Percentiles rank a stretch among this genome's conserved stretches.
Evolutionary conservation across 2,329 filamentous ascomycete species (phyloP).

Genomic region (Xylaria multiplex): DNA sequence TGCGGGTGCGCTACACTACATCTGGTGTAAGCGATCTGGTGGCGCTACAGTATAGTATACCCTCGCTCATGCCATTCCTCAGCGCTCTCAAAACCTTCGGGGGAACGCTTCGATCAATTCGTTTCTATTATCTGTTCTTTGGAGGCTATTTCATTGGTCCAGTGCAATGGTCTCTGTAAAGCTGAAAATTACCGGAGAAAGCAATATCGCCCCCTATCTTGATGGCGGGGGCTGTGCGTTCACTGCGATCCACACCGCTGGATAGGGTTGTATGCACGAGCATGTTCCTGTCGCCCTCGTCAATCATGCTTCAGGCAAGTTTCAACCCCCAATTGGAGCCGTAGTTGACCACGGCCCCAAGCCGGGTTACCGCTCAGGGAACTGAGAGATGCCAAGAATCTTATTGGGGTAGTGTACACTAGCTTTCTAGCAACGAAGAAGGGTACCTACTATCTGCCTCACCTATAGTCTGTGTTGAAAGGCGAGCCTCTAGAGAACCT

Average conservation of each 20-base stretch:
- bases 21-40: neutral
- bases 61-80: slow-evolving; percentile 5
- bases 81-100: no score
- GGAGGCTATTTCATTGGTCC: neutral
- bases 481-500: neutral
- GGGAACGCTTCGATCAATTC: neutral
- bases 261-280: slow-evolving; percentile 10
- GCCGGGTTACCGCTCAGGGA: slow-evolving; percentile 8
- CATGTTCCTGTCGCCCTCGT: slow-evolving; percentile 16
- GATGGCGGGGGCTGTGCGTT: slow-evolving; percentile 1
- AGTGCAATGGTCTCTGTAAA: neutral
- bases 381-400: slow-evolving; percentile 16
- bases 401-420: neutral
- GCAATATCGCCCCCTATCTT: neutral
- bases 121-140: neutral
- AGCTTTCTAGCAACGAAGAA: neutral
- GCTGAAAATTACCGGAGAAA: neutral
- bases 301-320: slow-evolving; percentile 33
- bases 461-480: slow-evolving; percentile 2
- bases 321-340: slow-evolving; percentile 27
- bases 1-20: no score
- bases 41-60: neutral
- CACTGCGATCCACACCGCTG: neutral
- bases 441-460: neutral
- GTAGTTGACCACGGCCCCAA: slow-evolving; percentile 8